A percentile compares a stretch with the other conserved stretches of the same genome.
Evolutionary conservation across 495 filamentous ascomycete genomes (phyloP).

Genomic region (Penicillium atrosanguineum): DNA sequence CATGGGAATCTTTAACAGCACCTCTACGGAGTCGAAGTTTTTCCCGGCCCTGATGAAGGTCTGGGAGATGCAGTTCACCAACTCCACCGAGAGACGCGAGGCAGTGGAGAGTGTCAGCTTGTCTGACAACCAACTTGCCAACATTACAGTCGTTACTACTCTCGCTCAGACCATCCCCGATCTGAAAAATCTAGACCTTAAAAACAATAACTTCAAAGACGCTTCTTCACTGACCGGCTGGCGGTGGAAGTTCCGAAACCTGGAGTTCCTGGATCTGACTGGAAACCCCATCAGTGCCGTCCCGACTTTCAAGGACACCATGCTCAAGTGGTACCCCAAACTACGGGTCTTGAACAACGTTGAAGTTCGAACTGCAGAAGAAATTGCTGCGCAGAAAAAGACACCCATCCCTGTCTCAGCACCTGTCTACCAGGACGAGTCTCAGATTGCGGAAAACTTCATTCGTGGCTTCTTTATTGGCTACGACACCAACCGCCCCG

Average conservation of each 20-base stretch:
- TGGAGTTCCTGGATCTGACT: conserved; percentile 75
- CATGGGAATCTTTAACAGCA: conserved; percentile 72
- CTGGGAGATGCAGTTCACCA: conserved; percentile 68
- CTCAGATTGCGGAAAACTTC: conserved; percentile 70
- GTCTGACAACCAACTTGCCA: conserved; percentile 69
- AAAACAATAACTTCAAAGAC: conserved; percentile 69
- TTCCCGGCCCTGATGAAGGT: conserved; percentile 87
- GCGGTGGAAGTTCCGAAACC: conserved; percentile 70
- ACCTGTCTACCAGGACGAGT: conserved; percentile 73
- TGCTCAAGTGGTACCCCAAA: conserved; percentile 77
- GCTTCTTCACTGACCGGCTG: conserved; percentile 59
- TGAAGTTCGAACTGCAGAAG: conserved; percentile 66
- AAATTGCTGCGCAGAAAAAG: conserved; percentile 54
- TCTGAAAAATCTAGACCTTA: conserved; percentile 81
- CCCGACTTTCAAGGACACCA: conserved; percentile 62
- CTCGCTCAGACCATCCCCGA: conserved; percentile 76
- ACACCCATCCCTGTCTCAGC: conserved; percentile 65
- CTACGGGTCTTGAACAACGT: conserved; percentile 69
- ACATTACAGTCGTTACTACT: conserved; percentile 64
- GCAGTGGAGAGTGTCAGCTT: conserved; percentile 75
- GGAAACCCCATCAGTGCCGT: conserved; percentile 70
- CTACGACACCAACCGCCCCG: conserved; percentile 70
- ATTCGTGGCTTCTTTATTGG: conserved; percentile 68
- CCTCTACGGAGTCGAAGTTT: conserved; percentile 74
- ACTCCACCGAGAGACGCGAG: conserved; percentile 60